Conservation (phyloP, 228 moss, liverwort and hornwort genomes). For the Sphagnum fallax region DNA sequence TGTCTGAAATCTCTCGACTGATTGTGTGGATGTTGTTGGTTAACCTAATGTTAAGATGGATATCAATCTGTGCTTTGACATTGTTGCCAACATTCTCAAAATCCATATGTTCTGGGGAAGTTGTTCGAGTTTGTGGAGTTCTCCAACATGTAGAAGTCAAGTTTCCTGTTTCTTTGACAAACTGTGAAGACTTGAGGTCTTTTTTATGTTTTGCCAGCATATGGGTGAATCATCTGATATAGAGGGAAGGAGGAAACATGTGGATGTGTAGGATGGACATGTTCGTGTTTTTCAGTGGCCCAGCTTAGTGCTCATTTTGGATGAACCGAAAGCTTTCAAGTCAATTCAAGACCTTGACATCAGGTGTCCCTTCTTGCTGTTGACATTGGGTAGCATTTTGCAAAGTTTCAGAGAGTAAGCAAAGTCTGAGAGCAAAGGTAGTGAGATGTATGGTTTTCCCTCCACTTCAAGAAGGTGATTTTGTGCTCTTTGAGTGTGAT, state of each 20-base stretch:
- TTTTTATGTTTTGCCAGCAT: no score
- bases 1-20: neutral
- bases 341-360: constrained; percentile 86
- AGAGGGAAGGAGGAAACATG: neutral
- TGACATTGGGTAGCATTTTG: no score
- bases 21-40: neutral
- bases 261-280: constrained; percentile 70
- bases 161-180: no score
- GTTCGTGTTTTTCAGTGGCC: constrained; percentile 92
- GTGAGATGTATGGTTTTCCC: no score
- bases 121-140: no score
- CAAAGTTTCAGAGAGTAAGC: no score
- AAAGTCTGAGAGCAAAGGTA: no score
- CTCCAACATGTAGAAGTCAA: no score
- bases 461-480: neutral
- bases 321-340: constrained; percentile 59
- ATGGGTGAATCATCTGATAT: neutral
- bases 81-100: no score
- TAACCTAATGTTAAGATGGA: neutral
- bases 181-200: no score
- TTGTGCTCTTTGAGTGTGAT: neutral
- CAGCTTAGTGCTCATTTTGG: constrained; percentile 50
- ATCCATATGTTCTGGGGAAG: no score
- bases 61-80: neutral
- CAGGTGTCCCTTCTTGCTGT: constrained; percentile 28